These are phyloP conservation scores for Claviceps fusiformis DNA, from an alignment of 2,329 filamentous ascomycete species.

Conservation along the genomic window DNA sequence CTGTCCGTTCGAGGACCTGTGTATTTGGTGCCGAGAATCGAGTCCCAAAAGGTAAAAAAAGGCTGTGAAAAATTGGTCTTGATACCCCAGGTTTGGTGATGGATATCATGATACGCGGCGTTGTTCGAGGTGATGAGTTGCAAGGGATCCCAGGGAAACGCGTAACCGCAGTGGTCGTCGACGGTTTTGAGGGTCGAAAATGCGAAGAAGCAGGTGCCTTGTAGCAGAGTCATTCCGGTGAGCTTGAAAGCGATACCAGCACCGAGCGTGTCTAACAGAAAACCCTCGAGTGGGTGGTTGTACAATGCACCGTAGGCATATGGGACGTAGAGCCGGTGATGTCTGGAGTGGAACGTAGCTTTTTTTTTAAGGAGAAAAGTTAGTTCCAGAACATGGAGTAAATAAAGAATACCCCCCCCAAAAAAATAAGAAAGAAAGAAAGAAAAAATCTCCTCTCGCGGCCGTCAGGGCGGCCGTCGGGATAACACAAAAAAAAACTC, in stretches of 20 bases:
- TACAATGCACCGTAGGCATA: slow-evolving; percentile 96
- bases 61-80: slow-evolving; percentile 88
- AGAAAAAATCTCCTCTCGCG: too few relatives aligned
- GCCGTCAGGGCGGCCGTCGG: too few relatives aligned
- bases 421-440: not conserved
- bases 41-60: slow-evolving; percentile 94
- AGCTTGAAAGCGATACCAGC: slow-evolving; percentile 73
- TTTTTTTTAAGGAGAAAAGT: slow-evolving; percentile 18
- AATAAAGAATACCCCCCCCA: too few relatives aligned
- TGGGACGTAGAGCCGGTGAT: slow-evolving; percentile 93
- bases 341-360: slow-evolving; percentile 80
- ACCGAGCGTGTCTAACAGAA: slow-evolving; percentile 82
- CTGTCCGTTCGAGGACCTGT: slow-evolving; percentile 41
- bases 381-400: not conserved
- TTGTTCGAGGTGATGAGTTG: slow-evolving; percentile 92
- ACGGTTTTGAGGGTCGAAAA: slow-evolving; percentile 90
- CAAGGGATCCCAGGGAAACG: slow-evolving; percentile 88
- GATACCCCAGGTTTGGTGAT: slow-evolving; percentile 98
- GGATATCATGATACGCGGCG: slow-evolving; percentile 91
- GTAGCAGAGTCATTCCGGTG: slow-evolving; percentile 68
- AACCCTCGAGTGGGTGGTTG: slow-evolving; percentile 91
- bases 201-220: slow-evolving; percentile 82
- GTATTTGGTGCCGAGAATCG: slow-evolving; percentile 70
- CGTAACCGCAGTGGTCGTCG: slow-evolving; percentile 93
- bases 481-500: slow-evolving; percentile 24